A percentile compares a stretch with the other conserved stretches of the same genome.
phyloP scores from a whole-genome alignment of 306 rosid genomes.

The Prunus mume region DNA sequence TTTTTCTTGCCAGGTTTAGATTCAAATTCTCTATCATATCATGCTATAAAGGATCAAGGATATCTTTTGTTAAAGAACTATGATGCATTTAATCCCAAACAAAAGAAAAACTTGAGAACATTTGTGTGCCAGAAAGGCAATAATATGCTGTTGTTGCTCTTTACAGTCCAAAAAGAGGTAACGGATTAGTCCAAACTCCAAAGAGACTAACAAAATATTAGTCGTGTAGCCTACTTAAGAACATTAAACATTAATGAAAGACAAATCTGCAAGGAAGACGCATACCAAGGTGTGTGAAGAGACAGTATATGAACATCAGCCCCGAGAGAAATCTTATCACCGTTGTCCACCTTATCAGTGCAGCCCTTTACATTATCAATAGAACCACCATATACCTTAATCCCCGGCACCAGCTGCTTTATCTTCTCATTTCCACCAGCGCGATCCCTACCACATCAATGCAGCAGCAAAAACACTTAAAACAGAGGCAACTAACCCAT shows the following conservation, averaged over 20 bases:
- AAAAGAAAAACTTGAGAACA: neutral
- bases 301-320: conserved; percentile 58
- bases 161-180: neutral
- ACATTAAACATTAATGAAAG: neutral
- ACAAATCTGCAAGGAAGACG: neutral
- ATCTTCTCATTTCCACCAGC: conserved; percentile 91
- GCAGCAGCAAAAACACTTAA: too few relatives aligned
- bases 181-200: neutral
- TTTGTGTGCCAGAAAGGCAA: neutral
- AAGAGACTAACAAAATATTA: neutral
- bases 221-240: neutral
- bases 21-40: neutral
- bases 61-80: neutral
- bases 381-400: conserved; percentile 88
- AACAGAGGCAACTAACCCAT: neutral
- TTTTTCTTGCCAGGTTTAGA: neutral
- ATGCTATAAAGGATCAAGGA: neutral
- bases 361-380: conserved; percentile 86
- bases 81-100: neutral
- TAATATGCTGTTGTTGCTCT: neutral
- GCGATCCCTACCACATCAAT: conserved; percentile 52
- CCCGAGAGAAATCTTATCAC: conserved; percentile 76
- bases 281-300: conserved; percentile 93
- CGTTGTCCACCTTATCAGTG: conserved; percentile 75
- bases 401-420: conserved; percentile 73